A percentile compares a stretch with the other conserved stretches of the same genome.
Evolutionary conservation across 495 filamentous ascomycete genomes (phyloP).

Genomic region (Penicillium mononematosum): DNA sequence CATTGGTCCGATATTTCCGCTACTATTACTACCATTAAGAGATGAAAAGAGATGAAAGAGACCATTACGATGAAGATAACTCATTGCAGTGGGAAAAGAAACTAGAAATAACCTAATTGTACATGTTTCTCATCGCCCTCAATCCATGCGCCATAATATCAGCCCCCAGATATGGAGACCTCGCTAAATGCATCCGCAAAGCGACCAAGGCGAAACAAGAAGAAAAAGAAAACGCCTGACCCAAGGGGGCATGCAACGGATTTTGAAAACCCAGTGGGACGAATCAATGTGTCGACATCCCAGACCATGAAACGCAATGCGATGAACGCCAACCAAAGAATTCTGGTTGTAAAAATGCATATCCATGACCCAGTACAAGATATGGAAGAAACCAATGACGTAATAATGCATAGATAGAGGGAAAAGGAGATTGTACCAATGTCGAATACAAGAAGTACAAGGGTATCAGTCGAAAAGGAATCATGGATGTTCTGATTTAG

Average conservation of each 20-base stretch:
- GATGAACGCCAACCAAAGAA: slow-evolving; percentile 13
- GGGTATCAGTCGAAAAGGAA: slow-evolving; percentile 14
- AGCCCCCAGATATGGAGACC: neutral
- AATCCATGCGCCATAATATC: slow-evolving; percentile 2
- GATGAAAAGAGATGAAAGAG: neutral
- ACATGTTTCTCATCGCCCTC: slow-evolving; percentile 2
- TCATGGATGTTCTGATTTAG: neutral
- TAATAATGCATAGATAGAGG: slow-evolving; percentile 8
- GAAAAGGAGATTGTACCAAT: slow-evolving; percentile 1
- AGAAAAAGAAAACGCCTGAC: slow-evolving; percentile 4
- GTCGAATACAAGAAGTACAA: neutral
- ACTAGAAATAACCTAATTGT: slow-evolving; percentile 4
- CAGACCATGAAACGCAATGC: slow-evolving; percentile 8
- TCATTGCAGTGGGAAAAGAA: neutral
- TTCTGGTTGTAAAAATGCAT: slow-evolving; percentile 11
- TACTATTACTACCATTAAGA: neutral
- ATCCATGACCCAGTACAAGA: slow-evolving; percentile 6
- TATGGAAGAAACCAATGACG: neutral
- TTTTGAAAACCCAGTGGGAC: neutral
- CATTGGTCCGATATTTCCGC: neutral
- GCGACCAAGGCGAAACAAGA: neutral
- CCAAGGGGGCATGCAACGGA: slow-evolving; percentile 4
- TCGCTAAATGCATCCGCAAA: slow-evolving; percentile 7
- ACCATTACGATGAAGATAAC: neutral
- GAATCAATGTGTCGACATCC: slow-evolving; percentile 4